Evolutionary conservation across 2,329 filamentous ascomycete genomes (phyloP).

Genomic region (Colletotrichum sp.): DNA sequence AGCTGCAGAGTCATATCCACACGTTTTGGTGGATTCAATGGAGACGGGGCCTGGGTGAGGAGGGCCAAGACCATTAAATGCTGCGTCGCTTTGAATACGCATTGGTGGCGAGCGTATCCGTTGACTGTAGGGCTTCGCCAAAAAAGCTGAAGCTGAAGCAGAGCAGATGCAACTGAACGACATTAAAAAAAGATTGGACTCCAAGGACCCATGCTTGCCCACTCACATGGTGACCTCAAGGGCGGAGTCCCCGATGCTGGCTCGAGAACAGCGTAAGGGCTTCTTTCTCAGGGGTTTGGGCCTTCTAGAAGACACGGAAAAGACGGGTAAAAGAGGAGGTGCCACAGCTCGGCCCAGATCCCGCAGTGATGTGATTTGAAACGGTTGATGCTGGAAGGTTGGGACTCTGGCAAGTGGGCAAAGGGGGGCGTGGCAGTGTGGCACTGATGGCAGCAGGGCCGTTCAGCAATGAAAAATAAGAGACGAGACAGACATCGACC

Average conservation of each 20-base stretch:
- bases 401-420: conserved; percentile 5
- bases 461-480: neutral
- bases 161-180: neutral
- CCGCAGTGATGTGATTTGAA: conserved; percentile 22
- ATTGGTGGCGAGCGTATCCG: neutral
- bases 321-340: conserved; percentile 20
- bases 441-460: neutral
- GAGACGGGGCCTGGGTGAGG: neutral
- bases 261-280: neutral
- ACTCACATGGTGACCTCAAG: neutral
- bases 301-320: conserved; percentile 21
- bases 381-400: conserved; percentile 20
- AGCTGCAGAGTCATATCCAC: neutral
- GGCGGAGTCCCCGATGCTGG: conserved; percentile 14
- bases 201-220: neutral
- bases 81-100: neutral
- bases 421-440: neutral
- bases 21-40: neutral
- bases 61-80: neutral
- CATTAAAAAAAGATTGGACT: neutral
- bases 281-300: conserved; percentile 4
- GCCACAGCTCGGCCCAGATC: conserved; percentile 17
- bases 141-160: neutral
- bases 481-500: conserved; percentile 18
- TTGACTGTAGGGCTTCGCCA: neutral